Base-by-base conservation (phyloP, 2,329 filamentous ascomycete species). In the Seiridium unicorne region DNA sequence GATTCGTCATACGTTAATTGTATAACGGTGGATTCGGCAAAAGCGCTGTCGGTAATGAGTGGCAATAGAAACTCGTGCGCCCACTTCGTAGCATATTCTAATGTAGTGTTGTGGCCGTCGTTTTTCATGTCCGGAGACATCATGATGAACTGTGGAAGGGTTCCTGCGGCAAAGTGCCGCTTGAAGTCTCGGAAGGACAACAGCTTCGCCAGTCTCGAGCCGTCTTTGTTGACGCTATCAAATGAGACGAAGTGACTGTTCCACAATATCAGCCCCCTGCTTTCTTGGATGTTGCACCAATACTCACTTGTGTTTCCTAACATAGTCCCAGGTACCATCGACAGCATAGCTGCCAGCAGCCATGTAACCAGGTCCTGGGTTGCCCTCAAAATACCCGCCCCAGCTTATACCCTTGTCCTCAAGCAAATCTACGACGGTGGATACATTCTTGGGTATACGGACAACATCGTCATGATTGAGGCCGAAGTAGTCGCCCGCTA, bases 1-100 rank as follows among this genome's bases (percentile, higher is more conserved):
- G 87, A 89, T 76, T 95, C 91, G 65, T 95, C 91, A 69, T 92
- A 95, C 13, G 87, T 93, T 60, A 95, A 74, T 13, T 94, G 79
- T 7, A 95, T 82, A 2, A 95, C 81, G 0, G 90, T 93, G 68
- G 88, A 85, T 58, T 90, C 80, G 82, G 87, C 88, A 74, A 94
- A 93, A 66, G 87, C 83, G 26, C 79, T 75, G 73, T 94, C 83
- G 36, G 80, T 72, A 5, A 94, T 78, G 13, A 95, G 83, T 0
- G 90, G 89, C 57, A 84, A 81, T 6, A 95, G 74, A 76, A 92
- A 93, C 55, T 73, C 77, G 51, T 83, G 82, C 13, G 85, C 83
- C 89, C 89, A 95, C 18, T 77, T 69, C 5, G 89, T 90, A 3
- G 90, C 90, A 51, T 86, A 82, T 5, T 85, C 89, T 54, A 93